Percentiles rank a stretch among this genome's conserved stretches.
Conservation (phyloP, 257 asterid species). For the Schizonepeta tenuifolia region DNA sequence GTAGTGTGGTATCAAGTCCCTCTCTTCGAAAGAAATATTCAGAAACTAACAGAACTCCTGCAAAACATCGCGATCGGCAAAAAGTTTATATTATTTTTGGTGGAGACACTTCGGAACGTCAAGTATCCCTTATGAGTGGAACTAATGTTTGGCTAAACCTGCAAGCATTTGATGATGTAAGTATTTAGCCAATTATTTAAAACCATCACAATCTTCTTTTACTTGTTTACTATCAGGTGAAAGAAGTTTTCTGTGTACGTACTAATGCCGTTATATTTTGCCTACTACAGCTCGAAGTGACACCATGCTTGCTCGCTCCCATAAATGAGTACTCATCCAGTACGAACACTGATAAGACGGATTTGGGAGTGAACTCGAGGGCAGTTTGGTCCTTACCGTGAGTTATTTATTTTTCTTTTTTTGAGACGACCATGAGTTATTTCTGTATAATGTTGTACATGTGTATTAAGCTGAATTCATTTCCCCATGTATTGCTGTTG, state of each 20-base stretch:
- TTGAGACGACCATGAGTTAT: too few species aligned
- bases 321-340: conserved; percentile 41
- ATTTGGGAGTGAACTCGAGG: conserved; percentile 47
- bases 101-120: conserved; percentile 88
- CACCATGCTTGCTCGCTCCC: conserved; percentile 84
- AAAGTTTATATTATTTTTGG: conserved; percentile 85
- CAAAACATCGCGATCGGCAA: conserved; percentile 33
- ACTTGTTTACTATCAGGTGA: conserved; percentile 7
- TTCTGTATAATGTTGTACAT: conserved; percentile 11
- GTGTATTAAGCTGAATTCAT: not conserved
- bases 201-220: not conserved
- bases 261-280: conserved; percentile 29
- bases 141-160: conserved; percentile 93
- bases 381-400: conserved; percentile 88
- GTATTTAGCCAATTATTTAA: conserved; percentile 32
- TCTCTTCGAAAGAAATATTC: conserved; percentile 45
- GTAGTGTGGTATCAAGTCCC: conserved; percentile 52
- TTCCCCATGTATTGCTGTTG: conserved; percentile 13
- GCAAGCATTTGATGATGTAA: conserved; percentile 80
- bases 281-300: conserved; percentile 75
- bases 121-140: conserved; percentile 97
- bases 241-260: conserved; percentile 5
- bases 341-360: conserved; percentile 38
- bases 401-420: conserved; percentile 32
- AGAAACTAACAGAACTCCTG: conserved; percentile 35